Evolutionary conservation across 2,329 filamentous ascomycete species (phyloP).

Genomic region (Fusarium setosum): DNA sequence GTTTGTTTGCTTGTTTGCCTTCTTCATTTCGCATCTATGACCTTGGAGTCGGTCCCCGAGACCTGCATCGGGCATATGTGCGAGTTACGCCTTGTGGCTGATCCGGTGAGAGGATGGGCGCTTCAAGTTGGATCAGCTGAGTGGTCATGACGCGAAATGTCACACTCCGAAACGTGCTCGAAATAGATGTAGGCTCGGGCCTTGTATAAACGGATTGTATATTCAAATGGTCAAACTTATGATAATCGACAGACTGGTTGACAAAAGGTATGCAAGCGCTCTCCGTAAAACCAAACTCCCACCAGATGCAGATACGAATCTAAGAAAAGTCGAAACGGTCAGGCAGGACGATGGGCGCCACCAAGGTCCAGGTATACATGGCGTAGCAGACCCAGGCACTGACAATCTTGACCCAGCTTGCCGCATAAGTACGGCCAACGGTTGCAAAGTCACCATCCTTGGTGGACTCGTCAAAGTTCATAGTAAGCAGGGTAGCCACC

Average conservation of each 20-base stretch:
- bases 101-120: conserved; percentile 14
- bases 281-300: conserved; percentile 25
- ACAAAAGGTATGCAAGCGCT: conserved; percentile 28
- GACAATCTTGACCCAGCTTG: conserved; percentile 99
- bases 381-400: conserved; percentile 97
- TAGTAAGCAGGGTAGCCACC: conserved; percentile 88
- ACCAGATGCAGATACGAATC: conserved; percentile 16
- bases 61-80: conserved; percentile 26
- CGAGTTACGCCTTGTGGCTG: conserved; percentile 14
- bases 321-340: conserved; percentile 80
- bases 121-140: conserved; percentile 16
- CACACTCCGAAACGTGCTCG: conserved; percentile 1
- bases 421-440: conserved; percentile 95
- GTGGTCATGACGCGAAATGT: not conserved
- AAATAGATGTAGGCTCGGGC: not conserved
- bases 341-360: conserved; percentile 86
- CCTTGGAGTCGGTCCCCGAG: conserved; percentile 20
- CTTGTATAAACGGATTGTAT: conserved; percentile 3
- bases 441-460: conserved; percentile 83
- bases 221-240: conserved; percentile 16
- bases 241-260: conserved; percentile 8
- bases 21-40: conserved; percentile 20
- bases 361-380: conserved; percentile 92
- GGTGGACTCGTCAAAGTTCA: conserved; percentile 76
- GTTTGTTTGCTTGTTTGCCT: conserved; percentile 1